Percentiles rank a stretch among this genome's conserved stretches.
These are phyloP conservation scores for Amborella trichopoda DNA, from an alignment of 164 flowering plant genomes.

Conservation along the genomic window DNA sequence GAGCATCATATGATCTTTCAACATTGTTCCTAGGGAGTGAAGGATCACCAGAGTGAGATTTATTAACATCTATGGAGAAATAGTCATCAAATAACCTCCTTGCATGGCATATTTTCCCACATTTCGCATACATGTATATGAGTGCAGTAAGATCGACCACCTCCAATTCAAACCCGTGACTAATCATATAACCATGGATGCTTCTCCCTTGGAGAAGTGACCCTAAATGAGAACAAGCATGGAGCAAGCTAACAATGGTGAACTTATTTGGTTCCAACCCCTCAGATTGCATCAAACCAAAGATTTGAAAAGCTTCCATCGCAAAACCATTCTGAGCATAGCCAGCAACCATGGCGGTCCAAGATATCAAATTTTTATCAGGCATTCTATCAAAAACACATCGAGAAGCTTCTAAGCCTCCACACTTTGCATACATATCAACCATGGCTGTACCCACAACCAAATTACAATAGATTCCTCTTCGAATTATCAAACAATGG, in stretches of 20 bases:
- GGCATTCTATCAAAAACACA: slow-evolving; percentile 22
- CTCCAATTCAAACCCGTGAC: slow-evolving; percentile 13
- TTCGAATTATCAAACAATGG: slow-evolving; percentile 20
- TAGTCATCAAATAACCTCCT: slow-evolving; percentile 16
- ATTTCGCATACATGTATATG: slow-evolving; percentile 31
- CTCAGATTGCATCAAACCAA: slow-evolving; percentile 23
- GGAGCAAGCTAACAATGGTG: slow-evolving; percentile 27
- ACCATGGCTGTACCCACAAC: slow-evolving; percentile 29
- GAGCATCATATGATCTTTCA: no score
- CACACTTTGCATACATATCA: slow-evolving; percentile 31
- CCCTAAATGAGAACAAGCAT: slow-evolving; percentile 28
- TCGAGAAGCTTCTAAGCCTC: slow-evolving; percentile 18
- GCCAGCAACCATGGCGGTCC: slow-evolving; percentile 40
- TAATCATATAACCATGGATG: slow-evolving; percentile 20
- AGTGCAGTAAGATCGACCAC: slow-evolving; percentile 19
- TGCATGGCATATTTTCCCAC: slow-evolving; percentile 25
- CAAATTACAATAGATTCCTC: slow-evolving; percentile 19
- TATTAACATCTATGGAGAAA: no score
- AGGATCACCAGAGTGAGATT: no score
- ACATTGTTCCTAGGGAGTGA: no score
- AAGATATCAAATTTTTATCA: slow-evolving; percentile 27
- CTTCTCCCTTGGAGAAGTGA: slow-evolving; percentile 26
- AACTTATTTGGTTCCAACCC: slow-evolving; percentile 23
- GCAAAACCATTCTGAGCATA: slow-evolving; percentile 36
- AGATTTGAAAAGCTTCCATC: slow-evolving; percentile 23